Conservation (phyloP, 108 stramenopile genomes). For the Poteriospumella lacustris region DNA sequence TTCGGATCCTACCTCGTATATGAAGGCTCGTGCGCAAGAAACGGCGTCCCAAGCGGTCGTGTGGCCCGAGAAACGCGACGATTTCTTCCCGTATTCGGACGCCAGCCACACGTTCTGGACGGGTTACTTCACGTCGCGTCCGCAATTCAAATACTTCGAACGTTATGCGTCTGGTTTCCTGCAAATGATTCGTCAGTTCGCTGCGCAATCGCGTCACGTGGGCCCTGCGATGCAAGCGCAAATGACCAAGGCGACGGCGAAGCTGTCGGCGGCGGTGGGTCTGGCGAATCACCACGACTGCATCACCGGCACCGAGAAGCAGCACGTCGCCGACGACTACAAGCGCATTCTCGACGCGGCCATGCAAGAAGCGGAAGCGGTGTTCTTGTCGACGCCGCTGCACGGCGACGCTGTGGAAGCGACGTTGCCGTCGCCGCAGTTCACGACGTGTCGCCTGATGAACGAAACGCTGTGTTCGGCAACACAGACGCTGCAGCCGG, state of each 20-base stretch:
- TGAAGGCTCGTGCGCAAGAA: slow-evolving; percentile 40
- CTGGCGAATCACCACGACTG: slow-evolving; percentile 84
- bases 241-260: background rate
- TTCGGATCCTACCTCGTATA: slow-evolving; percentile 74
- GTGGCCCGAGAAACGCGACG: slow-evolving; percentile 53
- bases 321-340: slow-evolving; percentile 84
- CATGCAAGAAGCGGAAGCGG: slow-evolving; percentile 51
- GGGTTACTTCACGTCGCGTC: slow-evolving; percentile 81
- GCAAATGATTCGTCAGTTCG: slow-evolving; percentile 67
- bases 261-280: slow-evolving; percentile 69
- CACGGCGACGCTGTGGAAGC: background rate
- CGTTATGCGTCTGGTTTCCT: slow-evolving; percentile 68
- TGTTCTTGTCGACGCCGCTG: background rate
- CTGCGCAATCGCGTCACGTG: no score
- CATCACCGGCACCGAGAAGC: slow-evolving; percentile 76
- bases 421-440: background rate
- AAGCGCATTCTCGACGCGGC: slow-evolving; percentile 64
- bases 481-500: slow-evolving; percentile 44
- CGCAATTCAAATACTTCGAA: slow-evolving; percentile 73
- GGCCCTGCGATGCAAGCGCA: background rate
- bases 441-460: slow-evolving; percentile 54
- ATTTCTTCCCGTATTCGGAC: slow-evolving; percentile 90
- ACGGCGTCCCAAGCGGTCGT: slow-evolving; percentile 29
- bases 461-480: slow-evolving; percentile 75
- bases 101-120: slow-evolving; percentile 85